These are phyloP conservation scores for Nevesoporus exiguus DNA, from an alignment of 768 basidiomycete species.

Conservation along the genomic window DNA sequence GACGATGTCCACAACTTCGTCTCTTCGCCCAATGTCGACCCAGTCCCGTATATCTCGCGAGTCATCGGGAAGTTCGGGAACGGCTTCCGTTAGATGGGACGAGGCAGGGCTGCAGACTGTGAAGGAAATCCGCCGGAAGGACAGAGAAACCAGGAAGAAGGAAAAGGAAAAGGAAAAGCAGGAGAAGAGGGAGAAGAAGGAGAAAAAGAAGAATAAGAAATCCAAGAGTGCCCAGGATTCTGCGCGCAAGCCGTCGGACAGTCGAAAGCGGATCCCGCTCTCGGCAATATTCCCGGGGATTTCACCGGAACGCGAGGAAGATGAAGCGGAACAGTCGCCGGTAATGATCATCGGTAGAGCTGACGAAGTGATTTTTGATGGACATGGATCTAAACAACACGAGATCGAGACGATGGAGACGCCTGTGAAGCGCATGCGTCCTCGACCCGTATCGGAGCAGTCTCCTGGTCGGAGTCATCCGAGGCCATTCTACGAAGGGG, in stretches of 20 bases:
- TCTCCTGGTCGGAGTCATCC: conserved; percentile 48
- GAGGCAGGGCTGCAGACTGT: conserved; percentile 47
- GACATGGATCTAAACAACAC: conserved; percentile 31
- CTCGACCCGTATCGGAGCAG: conserved; percentile 65
- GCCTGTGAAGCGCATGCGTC: conserved; percentile 41
- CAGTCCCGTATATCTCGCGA: conserved; percentile 32
- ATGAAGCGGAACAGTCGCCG: conserved; percentile 1
- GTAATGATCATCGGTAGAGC: conserved; percentile 36
- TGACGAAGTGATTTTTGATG: conserved; percentile 54
- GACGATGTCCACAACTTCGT: conserved; percentile 39
- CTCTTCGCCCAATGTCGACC: conserved; percentile 44
- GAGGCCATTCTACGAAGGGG: conserved; percentile 45
- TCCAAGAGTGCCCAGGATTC: conserved; percentile 31
- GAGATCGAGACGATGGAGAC: conserved; percentile 21
- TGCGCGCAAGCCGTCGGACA: conserved; percentile 47
- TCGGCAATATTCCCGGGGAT: conserved; percentile 57
- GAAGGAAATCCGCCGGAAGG: conserved; percentile 43
- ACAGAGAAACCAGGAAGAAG: conserved; percentile 36
- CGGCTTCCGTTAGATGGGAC: conserved; percentile 48
- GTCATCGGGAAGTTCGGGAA: conserved; percentile 41
- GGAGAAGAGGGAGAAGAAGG: conserved; percentile 10
- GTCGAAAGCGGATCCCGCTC: conserved; percentile 51
- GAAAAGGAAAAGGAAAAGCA: conserved; percentile 34
- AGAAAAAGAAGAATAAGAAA: conserved; percentile 33
- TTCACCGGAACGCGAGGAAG: conserved; percentile 16